Conservation (phyloP, 345 rosid species). For the Gossypium anomalum region DNA sequence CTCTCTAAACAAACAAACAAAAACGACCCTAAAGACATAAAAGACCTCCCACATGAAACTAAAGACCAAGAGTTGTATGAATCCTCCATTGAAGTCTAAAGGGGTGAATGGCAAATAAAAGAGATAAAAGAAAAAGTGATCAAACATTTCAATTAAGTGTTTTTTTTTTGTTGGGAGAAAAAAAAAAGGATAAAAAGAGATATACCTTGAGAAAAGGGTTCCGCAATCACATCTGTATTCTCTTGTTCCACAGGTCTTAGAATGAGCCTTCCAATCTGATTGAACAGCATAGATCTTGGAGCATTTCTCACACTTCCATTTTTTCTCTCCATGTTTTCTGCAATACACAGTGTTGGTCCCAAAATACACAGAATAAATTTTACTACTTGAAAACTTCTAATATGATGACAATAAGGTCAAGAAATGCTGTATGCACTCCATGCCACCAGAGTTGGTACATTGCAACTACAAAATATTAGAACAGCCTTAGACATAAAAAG, state of each 20-base stretch:
- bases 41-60: conserved; percentile 20
- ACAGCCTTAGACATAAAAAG: too few species aligned
- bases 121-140: conserved; percentile 15
- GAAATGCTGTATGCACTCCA: too few species aligned
- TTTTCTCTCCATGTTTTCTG: conserved; percentile 92
- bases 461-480: too few species aligned
- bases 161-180: not conserved
- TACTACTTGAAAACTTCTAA: too few species aligned
- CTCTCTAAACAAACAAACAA: conserved; percentile 14
- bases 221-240: conserved; percentile 98
- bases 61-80: conserved; percentile 18
- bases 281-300: conserved; percentile 92
- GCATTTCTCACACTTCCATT: conserved; percentile 96
- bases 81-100: conserved; percentile 16
- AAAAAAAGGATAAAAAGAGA: not conserved
- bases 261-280: conserved; percentile 96
- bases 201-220: conserved; percentile 79
- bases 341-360: too few species aligned
- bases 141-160: not conserved
- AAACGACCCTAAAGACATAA: conserved; percentile 18
- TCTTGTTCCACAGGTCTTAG: conserved; percentile 90
- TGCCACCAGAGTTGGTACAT: too few species aligned
- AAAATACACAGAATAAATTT: too few species aligned
- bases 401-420: too few species aligned
- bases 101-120: not conserved